Evolutionary conservation across 73 alveolate species (phyloP).

Genomic region (Durusdinium trenchii): DNA sequence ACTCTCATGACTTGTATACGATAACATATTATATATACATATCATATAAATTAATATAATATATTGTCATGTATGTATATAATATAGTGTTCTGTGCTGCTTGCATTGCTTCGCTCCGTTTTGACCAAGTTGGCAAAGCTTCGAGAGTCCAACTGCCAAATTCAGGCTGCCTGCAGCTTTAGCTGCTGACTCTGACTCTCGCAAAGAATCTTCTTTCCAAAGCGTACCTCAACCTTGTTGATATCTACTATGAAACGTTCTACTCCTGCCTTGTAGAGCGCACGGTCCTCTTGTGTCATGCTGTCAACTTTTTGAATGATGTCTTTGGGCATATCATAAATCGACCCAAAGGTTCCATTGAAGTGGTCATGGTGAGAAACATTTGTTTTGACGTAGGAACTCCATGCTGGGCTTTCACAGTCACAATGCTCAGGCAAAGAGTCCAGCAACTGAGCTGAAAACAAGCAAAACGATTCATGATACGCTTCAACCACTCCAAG

Average conservation of each 20-base stretch:
- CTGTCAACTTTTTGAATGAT: not conserved
- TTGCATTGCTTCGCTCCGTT: no score
- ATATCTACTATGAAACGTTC: not conserved
- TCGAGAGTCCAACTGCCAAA: no score
- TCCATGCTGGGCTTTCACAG: not conserved
- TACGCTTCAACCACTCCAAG: not conserved
- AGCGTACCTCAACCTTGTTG: not conserved
- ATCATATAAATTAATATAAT: no score
- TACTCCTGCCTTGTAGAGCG: not conserved
- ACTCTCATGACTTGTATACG: no score
- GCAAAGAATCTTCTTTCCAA: conserved; percentile 14
- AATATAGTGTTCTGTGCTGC: no score
- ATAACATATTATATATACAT: no score
- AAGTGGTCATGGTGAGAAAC: not conserved
- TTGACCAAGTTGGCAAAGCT: no score
- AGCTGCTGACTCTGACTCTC: not conserved
- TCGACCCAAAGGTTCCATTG: not conserved
- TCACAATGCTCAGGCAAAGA: not conserved
- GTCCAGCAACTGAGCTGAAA: not conserved
- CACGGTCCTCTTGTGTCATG: not conserved
- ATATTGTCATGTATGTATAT: no score
- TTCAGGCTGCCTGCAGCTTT: no score
- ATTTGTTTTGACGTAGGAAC: not conserved
- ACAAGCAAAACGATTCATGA: not conserved
- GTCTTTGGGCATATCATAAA: not conserved